A percentile compares a stretch with the other conserved stretches of the same genome.
phyloP scores from a whole-genome alignment of 805 yeast species.

The Wickerhamomyces queroliae region DNA sequence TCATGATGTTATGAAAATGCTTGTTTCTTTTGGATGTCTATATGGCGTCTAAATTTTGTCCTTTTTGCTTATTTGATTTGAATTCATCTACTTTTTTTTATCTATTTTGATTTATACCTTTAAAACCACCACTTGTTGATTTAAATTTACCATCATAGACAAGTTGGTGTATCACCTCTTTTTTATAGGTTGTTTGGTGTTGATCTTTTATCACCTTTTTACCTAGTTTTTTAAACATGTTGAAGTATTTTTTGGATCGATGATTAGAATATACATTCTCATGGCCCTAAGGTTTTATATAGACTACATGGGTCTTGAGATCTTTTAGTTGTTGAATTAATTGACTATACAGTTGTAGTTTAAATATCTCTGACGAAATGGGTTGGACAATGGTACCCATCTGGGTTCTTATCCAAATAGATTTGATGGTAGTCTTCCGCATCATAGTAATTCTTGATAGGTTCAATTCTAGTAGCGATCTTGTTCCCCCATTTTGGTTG shows the following conservation, averaged over 20 bases:
- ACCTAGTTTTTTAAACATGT: too few relatives aligned
- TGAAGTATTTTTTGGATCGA: background rate
- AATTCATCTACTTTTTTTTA: too few relatives aligned
- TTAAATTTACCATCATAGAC: too few relatives aligned
- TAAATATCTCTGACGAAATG: constrained; percentile 63
- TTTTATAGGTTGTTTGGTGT: background rate
- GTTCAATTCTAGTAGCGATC: constrained; percentile 67
- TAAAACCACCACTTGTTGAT: too few relatives aligned
- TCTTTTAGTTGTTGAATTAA: background rate
- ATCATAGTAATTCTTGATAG: constrained; percentile 69
- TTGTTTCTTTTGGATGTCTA: background rate
- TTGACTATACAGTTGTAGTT: background rate
- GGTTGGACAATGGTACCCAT: constrained; percentile 87
- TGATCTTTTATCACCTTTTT: background rate
- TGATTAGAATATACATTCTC: too few relatives aligned
- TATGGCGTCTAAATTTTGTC: too few relatives aligned
- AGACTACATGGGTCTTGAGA: background rate
- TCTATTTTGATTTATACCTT: too few relatives aligned
- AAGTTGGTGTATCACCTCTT: background rate
- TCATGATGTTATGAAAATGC: background rate
- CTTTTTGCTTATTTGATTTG: too few relatives aligned
- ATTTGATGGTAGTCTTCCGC: constrained; percentile 95
- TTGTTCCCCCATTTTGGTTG: constrained; percentile 67
- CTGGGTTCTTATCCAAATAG: constrained; percentile 74
- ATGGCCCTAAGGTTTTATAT: too few relatives aligned